Conservation (phyloP, 805 yeast species). For the Wickerhamiella slavikovae region DNA sequence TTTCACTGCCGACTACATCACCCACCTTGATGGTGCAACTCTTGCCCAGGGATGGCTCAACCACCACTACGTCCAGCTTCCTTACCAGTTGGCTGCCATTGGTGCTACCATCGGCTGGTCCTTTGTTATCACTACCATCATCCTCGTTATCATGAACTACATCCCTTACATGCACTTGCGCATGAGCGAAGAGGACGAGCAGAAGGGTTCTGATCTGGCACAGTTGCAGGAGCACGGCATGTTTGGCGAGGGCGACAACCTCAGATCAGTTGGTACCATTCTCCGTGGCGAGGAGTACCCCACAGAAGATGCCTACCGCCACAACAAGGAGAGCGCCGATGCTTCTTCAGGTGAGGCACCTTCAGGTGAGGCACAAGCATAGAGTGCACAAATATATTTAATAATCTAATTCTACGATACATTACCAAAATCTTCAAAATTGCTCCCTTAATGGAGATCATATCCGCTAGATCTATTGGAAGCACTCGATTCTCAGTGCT, state of each 20-base stretch:
- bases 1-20: conserved; percentile 85
- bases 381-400: too few relatives aligned
- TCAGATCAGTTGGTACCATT: conserved; percentile 1
- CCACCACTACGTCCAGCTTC: conserved; percentile 75
- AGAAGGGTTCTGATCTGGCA: conserved; percentile 69
- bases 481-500: too few relatives aligned
- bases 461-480: too few relatives aligned
- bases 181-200: conserved; percentile 77
- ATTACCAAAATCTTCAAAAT: too few relatives aligned
- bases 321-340: neutral
- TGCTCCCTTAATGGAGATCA: too few relatives aligned
- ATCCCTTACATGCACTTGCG: conserved; percentile 72
- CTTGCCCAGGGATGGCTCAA: conserved; percentile 86
- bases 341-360: neutral
- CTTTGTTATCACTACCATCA: conserved; percentile 49
- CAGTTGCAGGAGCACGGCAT: conserved; percentile 76
- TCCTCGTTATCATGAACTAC: conserved; percentile 50
- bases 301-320: conserved; percentile 1
- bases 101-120: conserved; percentile 62
- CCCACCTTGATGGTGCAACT: conserved; percentile 52
- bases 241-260: conserved; percentile 16
- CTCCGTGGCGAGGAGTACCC: neutral
- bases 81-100: conserved; percentile 81
- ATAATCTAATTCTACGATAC: too few relatives aligned
- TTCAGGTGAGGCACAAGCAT: neutral